A percentile compares a stretch with the other conserved stretches of the same genome.
These are phyloP conservation scores for Botrytis squamosa DNA, from an alignment of 2,329 filamentous ascomycete species.

Conservation along the genomic window DNA sequence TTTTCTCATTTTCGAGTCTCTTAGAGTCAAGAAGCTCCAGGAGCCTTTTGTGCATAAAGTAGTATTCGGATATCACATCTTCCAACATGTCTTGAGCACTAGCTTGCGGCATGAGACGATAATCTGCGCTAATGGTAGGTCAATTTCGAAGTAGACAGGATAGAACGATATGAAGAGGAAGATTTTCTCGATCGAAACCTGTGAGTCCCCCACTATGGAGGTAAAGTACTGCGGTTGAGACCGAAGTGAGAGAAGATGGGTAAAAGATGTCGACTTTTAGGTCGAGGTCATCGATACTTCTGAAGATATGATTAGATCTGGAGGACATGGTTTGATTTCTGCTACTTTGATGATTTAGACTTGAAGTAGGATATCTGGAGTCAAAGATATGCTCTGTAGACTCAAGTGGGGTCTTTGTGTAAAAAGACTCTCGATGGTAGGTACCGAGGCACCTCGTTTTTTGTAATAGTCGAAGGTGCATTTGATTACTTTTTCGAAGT, in stretches of 20 bases:
- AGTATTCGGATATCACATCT: conserved; percentile 1
- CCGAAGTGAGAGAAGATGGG: not conserved
- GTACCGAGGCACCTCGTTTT: not conserved
- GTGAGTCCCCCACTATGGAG: not conserved
- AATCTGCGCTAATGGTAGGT: not conserved
- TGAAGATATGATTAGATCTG: not conserved
- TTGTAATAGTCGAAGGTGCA: not conserved
- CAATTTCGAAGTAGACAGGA: not conserved
- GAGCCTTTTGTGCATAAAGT: not conserved
- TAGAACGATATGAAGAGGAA: conserved; percentile 3
- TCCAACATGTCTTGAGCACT: not conserved
- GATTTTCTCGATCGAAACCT: not conserved
- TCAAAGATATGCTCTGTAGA: not conserved
- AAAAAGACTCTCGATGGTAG: not conserved
- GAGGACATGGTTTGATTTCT: not conserved
- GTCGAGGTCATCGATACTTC: not conserved
- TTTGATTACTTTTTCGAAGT: not conserved
- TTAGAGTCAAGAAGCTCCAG: not conserved
- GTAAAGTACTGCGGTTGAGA: not conserved
- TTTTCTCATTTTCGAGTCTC: not conserved
- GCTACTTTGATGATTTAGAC: no score
- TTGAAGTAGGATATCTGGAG: not conserved
- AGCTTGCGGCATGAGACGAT: not conserved
- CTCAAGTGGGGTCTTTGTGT: not conserved
- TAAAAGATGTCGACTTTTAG: not conserved